Evolutionary conservation across 768 basidiomycete species (phyloP).

Genomic region (Neoboletus magnificus): DNA sequence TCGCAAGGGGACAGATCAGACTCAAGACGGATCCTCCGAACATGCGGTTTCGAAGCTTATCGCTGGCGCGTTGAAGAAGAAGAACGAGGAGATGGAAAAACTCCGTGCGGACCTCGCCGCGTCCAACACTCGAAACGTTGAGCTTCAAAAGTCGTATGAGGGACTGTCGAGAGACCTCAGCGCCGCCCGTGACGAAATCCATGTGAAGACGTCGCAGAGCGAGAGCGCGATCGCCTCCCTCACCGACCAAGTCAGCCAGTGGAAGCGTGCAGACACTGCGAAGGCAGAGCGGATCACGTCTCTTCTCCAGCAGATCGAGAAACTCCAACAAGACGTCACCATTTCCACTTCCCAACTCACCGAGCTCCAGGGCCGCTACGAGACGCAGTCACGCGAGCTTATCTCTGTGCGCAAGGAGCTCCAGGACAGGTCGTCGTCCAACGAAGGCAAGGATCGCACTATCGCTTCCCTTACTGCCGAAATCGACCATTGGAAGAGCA

Average conservation of each 20-base stretch:
- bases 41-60: background rate
- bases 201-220: background rate
- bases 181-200: background rate
- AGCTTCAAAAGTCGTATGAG: slow-evolving; percentile 4
- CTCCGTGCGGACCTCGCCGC: background rate
- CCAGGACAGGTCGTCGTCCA: too few species aligned
- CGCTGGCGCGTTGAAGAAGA: background rate
- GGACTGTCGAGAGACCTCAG: background rate
- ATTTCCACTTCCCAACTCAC: background rate
- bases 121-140: background rate
- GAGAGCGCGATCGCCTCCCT: background rate
- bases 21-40: background rate
- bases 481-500: too few species aligned
- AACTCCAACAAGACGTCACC: background rate
- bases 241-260: background rate
- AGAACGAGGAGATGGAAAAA: background rate
- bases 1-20: background rate
- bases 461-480: too few species aligned
- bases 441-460: too few species aligned
- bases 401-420: too few species aligned
- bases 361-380: background rate
- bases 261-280: background rate
- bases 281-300: background rate
- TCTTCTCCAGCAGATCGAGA: background rate
- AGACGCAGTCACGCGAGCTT: too few species aligned